Evolutionary conservation across 2,329 filamentous ascomycete species (phyloP), one percentile per base, ranked within the genome.

Genomic region (Paracoccidioides brasiliensis): DNA sequence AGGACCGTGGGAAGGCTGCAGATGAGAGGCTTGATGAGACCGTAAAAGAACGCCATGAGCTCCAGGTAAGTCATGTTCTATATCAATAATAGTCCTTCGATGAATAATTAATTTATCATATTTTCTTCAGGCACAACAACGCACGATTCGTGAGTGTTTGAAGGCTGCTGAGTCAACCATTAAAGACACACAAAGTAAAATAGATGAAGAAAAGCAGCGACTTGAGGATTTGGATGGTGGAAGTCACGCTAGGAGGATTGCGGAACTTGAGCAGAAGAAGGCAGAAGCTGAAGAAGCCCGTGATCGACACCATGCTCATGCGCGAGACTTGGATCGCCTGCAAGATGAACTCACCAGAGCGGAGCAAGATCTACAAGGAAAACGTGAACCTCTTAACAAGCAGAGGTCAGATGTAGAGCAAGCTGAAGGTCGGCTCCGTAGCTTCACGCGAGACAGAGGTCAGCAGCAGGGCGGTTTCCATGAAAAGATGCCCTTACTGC

Each of bases 151-250:
- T 53, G 69, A 73, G 14, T 78, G 78, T 49, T 70, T 90, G 7
- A 81, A 78, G 57, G 70, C 69, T 12, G 78, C 79, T 40, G 73
- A 78, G 33, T 61, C 63, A 12, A 65, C 69, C 12, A 74, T 79
- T 28, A 57, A 65, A 22, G 69, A 72, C 2, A 68, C 71, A 8
- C 64, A 76, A 54, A 58, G 66, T 33, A 72, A 78, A 12, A 79
- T 83, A 35, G 58, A 58, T 9, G 64, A 70, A n/a, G 76, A 78
- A 62, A 69, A 70, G 52, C 65, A 67, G 53, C 82, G 84, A 3
- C 76, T 95, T 6, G 77, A 80, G 45, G 79, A 82, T 46, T 78
- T 81, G 2, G 84, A 86, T 62, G 88, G 89, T 41, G 86, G 85
- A 32, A 80, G 80, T 30, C 81, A 86, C 64, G 75, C 80, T 7